A percentile compares a stretch with the other conserved stretches of the same genome.
Evolutionary conservation across 129 eudicot genomes (phyloP).

Genomic region (Lonicera japonica): DNA sequence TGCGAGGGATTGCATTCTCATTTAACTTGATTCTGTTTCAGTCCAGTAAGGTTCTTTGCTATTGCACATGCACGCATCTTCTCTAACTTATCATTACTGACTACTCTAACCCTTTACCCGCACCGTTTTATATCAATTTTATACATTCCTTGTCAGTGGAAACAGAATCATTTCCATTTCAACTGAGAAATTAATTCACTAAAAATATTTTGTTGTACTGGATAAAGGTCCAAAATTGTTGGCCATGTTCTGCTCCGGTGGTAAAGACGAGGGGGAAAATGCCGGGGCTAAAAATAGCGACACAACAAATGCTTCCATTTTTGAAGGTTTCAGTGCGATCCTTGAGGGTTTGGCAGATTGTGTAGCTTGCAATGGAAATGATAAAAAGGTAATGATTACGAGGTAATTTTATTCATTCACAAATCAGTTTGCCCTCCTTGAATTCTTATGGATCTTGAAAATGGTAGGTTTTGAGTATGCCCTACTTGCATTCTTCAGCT

Average conservation of each 20-base stretch:
- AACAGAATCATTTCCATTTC: neutral
- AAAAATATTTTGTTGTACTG: constrained; percentile 8
- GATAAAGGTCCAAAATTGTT: constrained; percentile 65
- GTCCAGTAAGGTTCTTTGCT: too few species aligned
- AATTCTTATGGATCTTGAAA: neutral
- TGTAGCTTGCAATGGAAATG: constrained; percentile 41
- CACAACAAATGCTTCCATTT: constrained; percentile 17
- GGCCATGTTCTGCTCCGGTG: constrained; percentile 48
- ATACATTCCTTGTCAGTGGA: neutral
- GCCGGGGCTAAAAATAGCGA: constrained; percentile 21
- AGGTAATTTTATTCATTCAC: too few species aligned
- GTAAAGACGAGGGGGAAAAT: constrained; percentile 36
- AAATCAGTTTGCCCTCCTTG: too few species aligned
- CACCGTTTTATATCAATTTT: too few species aligned
- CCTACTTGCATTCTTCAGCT: too few species aligned
- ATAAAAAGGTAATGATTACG: constrained; percentile 45
- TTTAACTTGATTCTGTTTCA: too few species aligned
- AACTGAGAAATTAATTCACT: too few species aligned
- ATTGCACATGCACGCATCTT: too few species aligned
- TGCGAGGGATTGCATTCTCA: too few species aligned
- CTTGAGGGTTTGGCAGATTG: constrained; percentile 64
- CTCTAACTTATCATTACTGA: too few species aligned
- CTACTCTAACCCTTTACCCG: too few species aligned
- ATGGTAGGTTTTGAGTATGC: neutral
- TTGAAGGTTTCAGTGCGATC: too few species aligned